Evolutionary conservation across 2,329 filamentous ascomycete genomes (phyloP), one percentile per base, ranked within the genome.

Genomic region (Ustilaginoidea virens): DNA sequence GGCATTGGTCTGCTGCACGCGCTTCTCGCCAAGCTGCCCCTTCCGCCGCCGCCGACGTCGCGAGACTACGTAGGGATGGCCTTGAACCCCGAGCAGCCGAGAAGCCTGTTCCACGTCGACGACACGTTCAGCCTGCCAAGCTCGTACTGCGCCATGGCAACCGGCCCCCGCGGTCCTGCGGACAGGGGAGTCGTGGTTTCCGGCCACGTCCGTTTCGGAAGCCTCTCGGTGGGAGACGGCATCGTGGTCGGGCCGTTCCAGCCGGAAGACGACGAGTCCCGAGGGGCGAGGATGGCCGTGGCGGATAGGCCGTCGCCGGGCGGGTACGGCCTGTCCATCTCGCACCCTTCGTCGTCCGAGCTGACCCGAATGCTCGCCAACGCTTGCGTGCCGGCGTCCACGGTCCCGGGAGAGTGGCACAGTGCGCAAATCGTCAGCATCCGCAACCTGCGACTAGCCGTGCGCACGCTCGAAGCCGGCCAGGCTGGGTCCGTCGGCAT

Each of bases 401-500:
- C 59, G 3, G 60, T 56, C 42, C 69, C 63, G 38, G 70, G 63
- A 11, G 76, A 82, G 51, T 96, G 87, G 87, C 74, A 81, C 36
- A 64, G 65, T 15, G 83, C 87, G 5, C 74, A 69, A 24, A 73
- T 96, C 30, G 75, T 81, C 25, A 96, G 86, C 41, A 75, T 94
- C 24, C 77, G 87, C 14, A 92, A 93, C 41, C 61, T 98, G 7
- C 73, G 87, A 5, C 61, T 94, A 3, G 82, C 87, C 0, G 85
- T 94, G 0, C 71, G 73, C 26, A 71, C 66, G 1, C 63, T 96
- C 6, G 66, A 75, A 28, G 66, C 75, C 11, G 83, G 82, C 7
- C 87, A 98, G 52, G 85, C 87, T 5, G 90, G 87, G 1, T 94
- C 86, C 0, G 68, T 98, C 30, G 87, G 86, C 0, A 60, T 96